Conservation (phyloP, 164 flowering plant genomes). For the Brasenia schreberi region DNA sequence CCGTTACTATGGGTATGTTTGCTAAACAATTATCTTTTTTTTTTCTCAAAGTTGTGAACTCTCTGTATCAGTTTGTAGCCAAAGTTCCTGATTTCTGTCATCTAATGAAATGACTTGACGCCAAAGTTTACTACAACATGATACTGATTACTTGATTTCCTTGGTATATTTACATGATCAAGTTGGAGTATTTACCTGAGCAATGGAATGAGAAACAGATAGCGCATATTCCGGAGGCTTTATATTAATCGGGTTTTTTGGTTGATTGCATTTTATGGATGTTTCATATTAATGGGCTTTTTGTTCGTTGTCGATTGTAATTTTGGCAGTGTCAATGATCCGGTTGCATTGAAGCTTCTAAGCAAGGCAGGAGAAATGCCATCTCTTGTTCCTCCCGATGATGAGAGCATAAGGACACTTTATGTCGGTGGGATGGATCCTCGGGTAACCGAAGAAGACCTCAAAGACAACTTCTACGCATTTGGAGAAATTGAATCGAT, state of each 20-base stretch:
- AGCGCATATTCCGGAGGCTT: neutral
- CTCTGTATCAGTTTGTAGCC: no score
- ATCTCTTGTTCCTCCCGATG: constrained; percentile 71
- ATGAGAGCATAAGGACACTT: constrained; percentile 83
- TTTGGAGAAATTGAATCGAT: constrained; percentile 95
- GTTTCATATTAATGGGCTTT: neutral
- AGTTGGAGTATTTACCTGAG: no score
- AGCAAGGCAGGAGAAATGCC: constrained; percentile 96
- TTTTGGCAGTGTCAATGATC: constrained; percentile 76
- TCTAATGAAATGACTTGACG: no score
- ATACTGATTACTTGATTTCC: no score
- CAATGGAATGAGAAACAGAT: no score
- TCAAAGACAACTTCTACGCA: constrained; percentile 78
- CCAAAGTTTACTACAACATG: no score
- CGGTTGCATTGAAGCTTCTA: constrained; percentile 84
- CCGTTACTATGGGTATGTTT: constrained; percentile 90
- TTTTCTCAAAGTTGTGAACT: no score
- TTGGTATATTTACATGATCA: no score
- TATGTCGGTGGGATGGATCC: constrained; percentile 90
- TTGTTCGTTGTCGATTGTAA: neutral
- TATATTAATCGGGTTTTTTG: neutral
- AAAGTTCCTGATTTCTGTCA: no score
- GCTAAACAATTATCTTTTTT: neutral
- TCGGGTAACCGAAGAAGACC: constrained; percentile 72
- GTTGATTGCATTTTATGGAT: no score